These are phyloP conservation scores for Phytophthora hybrid DNA, from an alignment of 352 stramenopile genomes.

Conservation along the genomic window DNA sequence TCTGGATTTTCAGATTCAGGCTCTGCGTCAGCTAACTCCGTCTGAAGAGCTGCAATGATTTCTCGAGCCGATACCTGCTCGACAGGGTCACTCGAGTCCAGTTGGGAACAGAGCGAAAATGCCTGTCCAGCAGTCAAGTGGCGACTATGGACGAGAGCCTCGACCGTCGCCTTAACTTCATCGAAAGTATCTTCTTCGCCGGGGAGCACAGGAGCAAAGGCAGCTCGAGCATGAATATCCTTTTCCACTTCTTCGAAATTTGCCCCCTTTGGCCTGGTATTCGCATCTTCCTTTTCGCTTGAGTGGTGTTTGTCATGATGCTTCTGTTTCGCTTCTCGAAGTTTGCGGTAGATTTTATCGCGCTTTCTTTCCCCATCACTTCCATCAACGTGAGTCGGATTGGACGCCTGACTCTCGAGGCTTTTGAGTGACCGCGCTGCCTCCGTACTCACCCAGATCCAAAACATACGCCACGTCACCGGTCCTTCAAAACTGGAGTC, in stretches of 20 bases:
- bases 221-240: slow-evolving; percentile 38
- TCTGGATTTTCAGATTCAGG: slow-evolving; percentile 23
- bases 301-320: slow-evolving; percentile 30
- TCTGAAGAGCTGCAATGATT: slow-evolving; percentile 67
- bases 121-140: slow-evolving; percentile 70
- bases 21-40: slow-evolving; percentile 41
- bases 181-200: slow-evolving; percentile 43
- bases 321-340: slow-evolving; percentile 37
- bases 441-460: slow-evolving; percentile 85
- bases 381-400: slow-evolving; percentile 13
- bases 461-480: slow-evolving; percentile 85
- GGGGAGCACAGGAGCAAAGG: slow-evolving; percentile 31
- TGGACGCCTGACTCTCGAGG: slow-evolving; percentile 45
- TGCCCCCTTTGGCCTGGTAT: slow-evolving; percentile 6
- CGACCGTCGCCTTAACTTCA: slow-evolving; percentile 67
- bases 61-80: slow-evolving; percentile 56
- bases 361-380: slow-evolving; percentile 33
- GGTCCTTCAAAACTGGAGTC: slow-evolving; percentile 66
- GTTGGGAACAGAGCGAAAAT: slow-evolving; percentile 67
- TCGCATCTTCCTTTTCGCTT: slow-evolving; percentile 13
- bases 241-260: slow-evolving; percentile 32
- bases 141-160: slow-evolving; percentile 64
- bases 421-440: slow-evolving; percentile 70
- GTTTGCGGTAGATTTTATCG: slow-evolving; percentile 31
- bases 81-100: slow-evolving; percentile 60